Evolutionary conservation across 495 filamentous ascomycete genomes (phyloP).

Genomic region (Corynascus novoguineensis): DNA sequence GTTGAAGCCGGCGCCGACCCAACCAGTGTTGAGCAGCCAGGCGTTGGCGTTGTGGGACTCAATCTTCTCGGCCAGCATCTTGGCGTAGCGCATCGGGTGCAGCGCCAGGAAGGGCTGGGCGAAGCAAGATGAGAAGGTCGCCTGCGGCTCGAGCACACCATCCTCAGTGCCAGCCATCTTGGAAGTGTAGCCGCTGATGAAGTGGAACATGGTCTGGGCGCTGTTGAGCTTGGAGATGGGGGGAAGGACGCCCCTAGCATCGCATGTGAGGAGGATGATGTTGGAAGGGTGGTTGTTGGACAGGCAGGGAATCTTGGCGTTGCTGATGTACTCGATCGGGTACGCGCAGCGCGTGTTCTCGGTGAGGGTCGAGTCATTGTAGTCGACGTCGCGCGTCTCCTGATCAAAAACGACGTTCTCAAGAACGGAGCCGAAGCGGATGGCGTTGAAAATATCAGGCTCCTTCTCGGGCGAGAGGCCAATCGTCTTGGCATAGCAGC

Average conservation of each 20-base stretch:
- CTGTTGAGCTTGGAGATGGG: conserved; percentile 96
- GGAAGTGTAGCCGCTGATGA: conserved; percentile 98
- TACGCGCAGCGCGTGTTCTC: conserved; percentile 99
- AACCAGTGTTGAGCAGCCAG: conserved; percentile 98
- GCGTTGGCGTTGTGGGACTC: conserved; percentile 90
- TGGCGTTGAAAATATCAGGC: conserved; percentile 95
- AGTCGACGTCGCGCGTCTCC: conserved; percentile 82
- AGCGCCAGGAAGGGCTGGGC: conserved; percentile 98
- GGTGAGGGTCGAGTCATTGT: conserved; percentile 89
- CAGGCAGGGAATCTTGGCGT: conserved; percentile 96
- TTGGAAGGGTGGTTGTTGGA: conserved; percentile 84
- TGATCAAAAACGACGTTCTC: conserved; percentile 99
- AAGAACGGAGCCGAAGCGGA: conserved; percentile 92
- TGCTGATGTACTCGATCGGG: conserved; percentile 96
- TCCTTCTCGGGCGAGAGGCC: conserved; percentile 98
- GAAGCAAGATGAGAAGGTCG: conserved; percentile 99
- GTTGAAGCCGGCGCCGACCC: conserved; percentile 92
- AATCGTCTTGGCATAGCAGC: conserved; percentile 99
- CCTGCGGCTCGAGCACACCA: conserved; percentile 91
- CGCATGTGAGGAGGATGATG: conserved; percentile 97
- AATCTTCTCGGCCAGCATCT: conserved; percentile 98
- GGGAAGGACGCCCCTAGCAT: conserved; percentile 93
- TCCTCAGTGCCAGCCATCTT: conserved; percentile 99
- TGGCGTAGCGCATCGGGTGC: conserved; percentile 98
- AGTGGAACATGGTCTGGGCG: conserved; percentile 99